phyloP scores from a whole-genome alignment of 106 monocot genomes.

The Vanilla planifolia region DNA sequence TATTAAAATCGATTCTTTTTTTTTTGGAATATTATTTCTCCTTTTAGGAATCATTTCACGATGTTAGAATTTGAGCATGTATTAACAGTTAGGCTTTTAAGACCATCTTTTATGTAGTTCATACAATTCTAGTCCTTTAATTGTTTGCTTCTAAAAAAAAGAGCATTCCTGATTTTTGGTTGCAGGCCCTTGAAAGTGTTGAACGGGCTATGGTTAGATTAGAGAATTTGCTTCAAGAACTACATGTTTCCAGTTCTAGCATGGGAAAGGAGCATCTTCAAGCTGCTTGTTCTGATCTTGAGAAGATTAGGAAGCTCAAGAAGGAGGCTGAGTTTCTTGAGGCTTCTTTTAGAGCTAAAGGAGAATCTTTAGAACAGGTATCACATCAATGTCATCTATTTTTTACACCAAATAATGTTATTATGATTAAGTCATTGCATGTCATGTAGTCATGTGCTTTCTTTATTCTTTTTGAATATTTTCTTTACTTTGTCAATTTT shows the following conservation, averaged over 20 bases:
- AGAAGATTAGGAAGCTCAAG: conserved; percentile 91
- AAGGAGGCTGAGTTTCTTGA: conserved; percentile 99
- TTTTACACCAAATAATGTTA: not conserved
- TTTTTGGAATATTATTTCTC: no score
- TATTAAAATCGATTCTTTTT: no score
- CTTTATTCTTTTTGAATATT: not conserved
- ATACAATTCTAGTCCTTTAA: not conserved
- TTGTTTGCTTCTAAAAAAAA: not conserved
- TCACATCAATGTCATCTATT: not conserved
- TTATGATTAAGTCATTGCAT: not conserved
- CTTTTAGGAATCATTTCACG: no score
- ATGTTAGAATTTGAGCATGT: not conserved
- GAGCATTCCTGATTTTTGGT: conserved; percentile 11
- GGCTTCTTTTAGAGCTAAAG: conserved; percentile 91
- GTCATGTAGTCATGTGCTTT: not conserved
- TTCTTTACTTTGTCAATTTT: not conserved
- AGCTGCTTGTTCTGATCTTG: conserved; percentile 98
- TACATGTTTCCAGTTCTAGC: conserved; percentile 77
- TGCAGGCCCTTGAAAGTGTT: conserved; percentile 93
- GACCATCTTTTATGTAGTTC: not conserved
- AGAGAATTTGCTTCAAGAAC: conserved; percentile 84
- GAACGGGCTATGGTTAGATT: conserved; percentile 87
- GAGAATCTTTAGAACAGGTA: conserved; percentile 66
- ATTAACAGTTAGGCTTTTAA: not conserved
- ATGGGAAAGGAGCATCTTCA: conserved; percentile 79